Evolutionary conservation across 768 basidiomycete species (phyloP).

Genomic region (Tylopilus rubrobrunneus): DNA sequence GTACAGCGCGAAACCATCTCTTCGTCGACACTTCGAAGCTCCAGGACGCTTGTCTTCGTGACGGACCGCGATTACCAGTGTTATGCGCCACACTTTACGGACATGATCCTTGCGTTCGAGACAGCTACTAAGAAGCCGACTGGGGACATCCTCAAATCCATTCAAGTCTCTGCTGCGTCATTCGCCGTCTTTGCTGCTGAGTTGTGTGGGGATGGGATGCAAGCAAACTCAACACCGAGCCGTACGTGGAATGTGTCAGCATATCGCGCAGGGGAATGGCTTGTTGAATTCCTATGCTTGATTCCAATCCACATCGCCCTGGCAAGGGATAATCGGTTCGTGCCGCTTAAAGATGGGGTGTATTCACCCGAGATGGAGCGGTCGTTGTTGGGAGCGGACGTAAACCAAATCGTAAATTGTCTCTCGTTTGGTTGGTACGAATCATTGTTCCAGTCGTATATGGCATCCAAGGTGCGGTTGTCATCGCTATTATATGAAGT

Average conservation of each 20-base stretch:
- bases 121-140: slow-evolving; percentile 49
- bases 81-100: slow-evolving; percentile 41
- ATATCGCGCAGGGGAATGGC: slow-evolving; percentile 55
- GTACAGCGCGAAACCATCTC: slow-evolving; percentile 43
- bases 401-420: slow-evolving; percentile 51
- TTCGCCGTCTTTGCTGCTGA: slow-evolving; percentile 27
- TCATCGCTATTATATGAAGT: rapidly evolving
- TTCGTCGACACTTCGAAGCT: slow-evolving; percentile 30
- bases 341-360: slow-evolving; percentile 59
- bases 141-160: slow-evolving; percentile 38
- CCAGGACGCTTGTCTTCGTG: slow-evolving; percentile 41
- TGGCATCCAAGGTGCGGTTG: slow-evolving; percentile 46
- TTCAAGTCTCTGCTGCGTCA: slow-evolving; percentile 32
- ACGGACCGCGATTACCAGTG: slow-evolving; percentile 34
- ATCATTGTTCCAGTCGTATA: slow-evolving; percentile 58
- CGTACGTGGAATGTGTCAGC: slow-evolving; percentile 32
- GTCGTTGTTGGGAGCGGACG: slow-evolving; percentile 54
- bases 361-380: slow-evolving; percentile 47
- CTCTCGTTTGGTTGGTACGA: slow-evolving; percentile 66
- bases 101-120: slow-evolving; percentile 47
- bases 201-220: background rate
- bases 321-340: slow-evolving; percentile 54
- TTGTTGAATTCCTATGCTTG: slow-evolving; percentile 55
- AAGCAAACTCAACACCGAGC: background rate
- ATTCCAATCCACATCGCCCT: slow-evolving; percentile 65